Conservation (phyloP, 495 filamentous ascomycete species). For the Penicillium samsonianum region DNA sequence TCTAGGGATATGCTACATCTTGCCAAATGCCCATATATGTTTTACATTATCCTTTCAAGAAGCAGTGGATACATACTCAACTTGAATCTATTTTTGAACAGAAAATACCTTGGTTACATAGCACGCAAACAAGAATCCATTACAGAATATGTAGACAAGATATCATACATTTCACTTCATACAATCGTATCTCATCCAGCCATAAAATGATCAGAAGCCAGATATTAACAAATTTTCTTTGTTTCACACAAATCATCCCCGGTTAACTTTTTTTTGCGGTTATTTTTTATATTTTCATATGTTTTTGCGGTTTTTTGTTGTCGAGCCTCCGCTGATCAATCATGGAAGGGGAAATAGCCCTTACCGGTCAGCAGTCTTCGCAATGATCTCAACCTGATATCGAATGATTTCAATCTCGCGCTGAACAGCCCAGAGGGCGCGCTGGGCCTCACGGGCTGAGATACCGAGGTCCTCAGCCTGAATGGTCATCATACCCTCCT, state of each 20-base stretch:
- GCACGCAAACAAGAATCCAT: not conserved
- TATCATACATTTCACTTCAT: constrained; percentile 4
- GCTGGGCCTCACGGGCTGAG: constrained; percentile 11
- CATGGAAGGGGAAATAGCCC: not conserved
- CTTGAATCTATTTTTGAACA: not conserved
- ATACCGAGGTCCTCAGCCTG: not conserved
- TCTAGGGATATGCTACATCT: not conserved
- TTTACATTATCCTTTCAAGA: not conserved
- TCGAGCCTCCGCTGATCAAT: not conserved
- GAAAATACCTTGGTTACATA: not conserved
- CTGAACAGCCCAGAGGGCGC: constrained; percentile 7
- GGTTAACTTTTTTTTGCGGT: not conserved
- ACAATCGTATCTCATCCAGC: constrained; percentile 2
- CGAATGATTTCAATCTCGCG: constrained; percentile 10
- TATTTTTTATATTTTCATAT: not conserved
- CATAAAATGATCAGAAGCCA: not conserved
- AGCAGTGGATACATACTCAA: not conserved
- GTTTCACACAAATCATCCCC: not conserved
- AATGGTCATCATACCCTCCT: not conserved
- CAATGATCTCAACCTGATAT: constrained; percentile 2
- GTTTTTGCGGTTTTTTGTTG: not conserved
- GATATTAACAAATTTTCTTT: not conserved
- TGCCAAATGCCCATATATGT: not conserved
- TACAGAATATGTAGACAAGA: not conserved
- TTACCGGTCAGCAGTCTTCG: not conserved